Evolutionary conservation across 2,329 filamentous ascomycete genomes (phyloP).

Genomic region (Cladosporium sp.): DNA sequence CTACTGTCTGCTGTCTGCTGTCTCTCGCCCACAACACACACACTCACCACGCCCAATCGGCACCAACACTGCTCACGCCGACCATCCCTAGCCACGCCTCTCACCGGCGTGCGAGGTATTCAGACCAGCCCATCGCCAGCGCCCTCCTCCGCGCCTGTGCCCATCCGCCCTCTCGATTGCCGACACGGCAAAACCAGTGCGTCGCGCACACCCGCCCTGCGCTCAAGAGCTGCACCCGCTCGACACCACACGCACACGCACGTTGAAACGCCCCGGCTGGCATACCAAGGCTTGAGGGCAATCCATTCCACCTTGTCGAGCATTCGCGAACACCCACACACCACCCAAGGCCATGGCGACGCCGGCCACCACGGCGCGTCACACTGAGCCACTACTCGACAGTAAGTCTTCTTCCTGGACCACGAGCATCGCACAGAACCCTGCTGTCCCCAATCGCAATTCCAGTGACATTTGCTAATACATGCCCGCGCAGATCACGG

Average conservation of each 20-base stretch:
- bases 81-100: background rate
- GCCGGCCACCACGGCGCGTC: constrained; percentile 31
- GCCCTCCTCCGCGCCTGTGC: background rate
- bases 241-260: background rate
- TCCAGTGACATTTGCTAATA: background rate
- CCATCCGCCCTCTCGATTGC: background rate
- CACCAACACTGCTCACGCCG: constrained; percentile 1
- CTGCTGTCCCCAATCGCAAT: background rate
- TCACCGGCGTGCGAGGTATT: background rate
- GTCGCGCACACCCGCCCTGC: background rate
- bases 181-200: constrained; percentile 17
- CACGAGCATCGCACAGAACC: background rate
- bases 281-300: background rate
- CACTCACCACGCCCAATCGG: background rate
- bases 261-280: constrained; percentile 1
- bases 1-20: background rate
- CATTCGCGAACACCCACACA: background rate
- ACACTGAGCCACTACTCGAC: constrained; percentile 24
- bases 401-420: constrained; percentile 19
- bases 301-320: background rate
- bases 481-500: constrained; percentile 19
- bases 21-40: background rate
- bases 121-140: background rate
- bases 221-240: background rate
- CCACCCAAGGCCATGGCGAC: constrained; percentile 25